A percentile compares a stretch with the other conserved stretches of the same genome.
Conservation (phyloP, 225 moss, liverwort and hornwort genomes). For the Climacium dendroides region DNA sequence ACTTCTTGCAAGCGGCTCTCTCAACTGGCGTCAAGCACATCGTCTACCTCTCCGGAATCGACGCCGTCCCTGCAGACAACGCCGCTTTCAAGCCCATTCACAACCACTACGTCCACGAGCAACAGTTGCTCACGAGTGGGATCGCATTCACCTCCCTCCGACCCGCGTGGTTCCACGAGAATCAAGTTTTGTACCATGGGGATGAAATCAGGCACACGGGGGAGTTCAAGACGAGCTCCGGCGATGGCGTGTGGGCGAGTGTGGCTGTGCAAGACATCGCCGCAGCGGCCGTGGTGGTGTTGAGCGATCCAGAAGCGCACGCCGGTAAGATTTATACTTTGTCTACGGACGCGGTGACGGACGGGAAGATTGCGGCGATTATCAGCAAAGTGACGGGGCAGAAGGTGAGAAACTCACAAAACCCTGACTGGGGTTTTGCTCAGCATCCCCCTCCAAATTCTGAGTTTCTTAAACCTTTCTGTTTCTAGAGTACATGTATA, state of each 20-base stretch:
- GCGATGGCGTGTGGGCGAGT: slow-evolving; percentile 9
- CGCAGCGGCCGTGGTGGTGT: not conserved
- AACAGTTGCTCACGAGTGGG: not conserved
- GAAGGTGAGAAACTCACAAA: not conserved
- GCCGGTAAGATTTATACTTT: slow-evolving; percentile 1
- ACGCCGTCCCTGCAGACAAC: not conserved
- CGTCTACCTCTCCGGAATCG: slow-evolving; percentile 6
- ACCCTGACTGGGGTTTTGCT: not conserved
- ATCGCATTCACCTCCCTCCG: slow-evolving; percentile 6
- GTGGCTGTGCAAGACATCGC: slow-evolving; percentile 24
- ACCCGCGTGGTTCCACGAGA: slow-evolving; percentile 19
- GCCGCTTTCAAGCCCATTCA: not conserved
- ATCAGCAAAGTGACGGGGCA: slow-evolving; percentile 1
- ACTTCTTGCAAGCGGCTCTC: not conserved
- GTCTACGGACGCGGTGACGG: slow-evolving; percentile 1
- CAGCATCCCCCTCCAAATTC: no score
- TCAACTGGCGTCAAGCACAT: not conserved
- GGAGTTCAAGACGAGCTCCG: slow-evolving; percentile 11
- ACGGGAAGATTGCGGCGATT: slow-evolving; percentile 5
- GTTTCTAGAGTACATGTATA: no score
- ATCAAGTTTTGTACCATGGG: not conserved
- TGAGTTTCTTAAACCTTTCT: not conserved
- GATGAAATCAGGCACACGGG: not conserved
- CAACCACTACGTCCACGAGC: slow-evolving; percentile 14
- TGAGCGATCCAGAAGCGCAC: not conserved